Percentiles rank a stretch among this genome's conserved stretches.
phyloP scores from a whole-genome alignment of 805 yeast species.

The Grigorovia humatica region DNA sequence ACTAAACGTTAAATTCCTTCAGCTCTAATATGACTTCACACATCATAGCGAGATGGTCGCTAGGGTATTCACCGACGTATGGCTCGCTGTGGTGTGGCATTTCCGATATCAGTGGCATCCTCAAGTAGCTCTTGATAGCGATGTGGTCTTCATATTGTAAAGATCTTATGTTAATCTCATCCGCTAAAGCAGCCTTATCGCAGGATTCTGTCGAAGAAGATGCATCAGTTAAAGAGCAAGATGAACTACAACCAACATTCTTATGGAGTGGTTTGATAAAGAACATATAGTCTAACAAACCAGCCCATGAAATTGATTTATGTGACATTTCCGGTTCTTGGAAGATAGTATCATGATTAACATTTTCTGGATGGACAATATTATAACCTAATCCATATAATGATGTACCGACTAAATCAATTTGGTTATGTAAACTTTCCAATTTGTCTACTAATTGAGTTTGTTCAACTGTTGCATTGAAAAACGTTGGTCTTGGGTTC shows the following conservation, averaged over 20 bases:
- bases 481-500: conserved; percentile 48
- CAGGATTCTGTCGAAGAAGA: no score
- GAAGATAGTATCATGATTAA: conserved; percentile 44
- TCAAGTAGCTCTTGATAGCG: conserved; percentile 41
- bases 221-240: no score
- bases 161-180: conserved; percentile 22
- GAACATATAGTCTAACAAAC: conserved; percentile 75
- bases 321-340: conserved; percentile 80
- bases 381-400: conserved; percentile 60
- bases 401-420: conserved; percentile 53
- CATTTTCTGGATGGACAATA: conserved; percentile 50
- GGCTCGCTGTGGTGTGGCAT: conserved; percentile 84
- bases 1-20: neutral
- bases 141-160: conserved; percentile 33
- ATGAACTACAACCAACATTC: no score
- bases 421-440: conserved; percentile 43
- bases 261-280: conserved; percentile 34
- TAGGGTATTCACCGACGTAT: conserved; percentile 66
- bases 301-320: conserved; percentile 88
- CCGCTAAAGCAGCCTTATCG: neutral
- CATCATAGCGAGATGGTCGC: conserved; percentile 80
- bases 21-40: conserved; percentile 34
- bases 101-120: conserved; percentile 59
- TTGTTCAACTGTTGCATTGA: conserved; percentile 39
- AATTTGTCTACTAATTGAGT: conserved; percentile 33